Evolutionary conservation across 192 early-diverging fungal genomes (phyloP).

Genomic region (Gonapodya sp.): DNA sequence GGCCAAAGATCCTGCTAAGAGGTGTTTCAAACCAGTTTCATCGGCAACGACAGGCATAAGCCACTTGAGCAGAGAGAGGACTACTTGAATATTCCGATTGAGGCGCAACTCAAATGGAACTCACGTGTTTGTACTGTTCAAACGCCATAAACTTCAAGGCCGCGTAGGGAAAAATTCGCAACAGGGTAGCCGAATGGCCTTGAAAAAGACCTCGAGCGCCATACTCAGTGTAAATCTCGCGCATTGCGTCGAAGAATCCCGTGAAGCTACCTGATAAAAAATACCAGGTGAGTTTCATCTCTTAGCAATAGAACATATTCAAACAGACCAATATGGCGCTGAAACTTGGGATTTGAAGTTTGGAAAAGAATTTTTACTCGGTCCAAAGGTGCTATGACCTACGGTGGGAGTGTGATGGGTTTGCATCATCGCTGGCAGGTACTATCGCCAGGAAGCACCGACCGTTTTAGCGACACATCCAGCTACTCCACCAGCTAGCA

Average conservation of each 20-base stretch:
- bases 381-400: constrained; percentile 66
- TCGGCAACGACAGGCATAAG: constrained; percentile 58
- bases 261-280: constrained; percentile 49
- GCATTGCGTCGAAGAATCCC: constrained; percentile 71
- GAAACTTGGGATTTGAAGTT: constrained; percentile 60
- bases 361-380: constrained; percentile 82
- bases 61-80: constrained; percentile 23
- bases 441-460: background rate
- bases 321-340: constrained; percentile 32
- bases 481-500: constrained; percentile 49
- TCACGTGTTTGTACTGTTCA: constrained; percentile 68
- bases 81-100: constrained; percentile 12
- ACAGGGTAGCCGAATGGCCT: constrained; percentile 86
- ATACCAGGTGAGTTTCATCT: background rate
- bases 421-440: background rate
- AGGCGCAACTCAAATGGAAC: background rate
- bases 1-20: constrained; percentile 70
- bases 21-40: constrained; percentile 59
- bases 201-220: constrained; percentile 81
- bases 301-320: background rate
- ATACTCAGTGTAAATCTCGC: constrained; percentile 58
- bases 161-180: constrained; percentile 93
- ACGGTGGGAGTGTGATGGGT: too few species aligned
- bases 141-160: constrained; percentile 95
- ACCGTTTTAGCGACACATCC: constrained; percentile 41